Conservation (phyloP, 2,329 filamentous ascomycete genomes). For the Fusarium aywerte region DNA sequence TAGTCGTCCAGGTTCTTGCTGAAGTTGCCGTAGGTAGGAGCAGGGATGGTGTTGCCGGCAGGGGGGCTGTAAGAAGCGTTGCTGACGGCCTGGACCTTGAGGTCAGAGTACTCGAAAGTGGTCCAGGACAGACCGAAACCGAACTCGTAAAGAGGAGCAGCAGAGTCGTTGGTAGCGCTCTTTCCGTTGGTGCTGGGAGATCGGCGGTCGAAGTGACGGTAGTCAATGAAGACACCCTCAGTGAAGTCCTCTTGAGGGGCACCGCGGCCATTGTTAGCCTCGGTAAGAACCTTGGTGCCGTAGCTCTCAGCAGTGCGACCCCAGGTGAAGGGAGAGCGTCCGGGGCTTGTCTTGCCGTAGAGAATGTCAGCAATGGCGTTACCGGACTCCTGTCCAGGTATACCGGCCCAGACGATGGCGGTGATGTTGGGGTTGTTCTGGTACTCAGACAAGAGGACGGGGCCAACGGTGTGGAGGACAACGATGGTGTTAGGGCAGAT, state of each 20-base stretch:
- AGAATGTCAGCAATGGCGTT: constrained; percentile 84
- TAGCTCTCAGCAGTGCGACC: constrained; percentile 75
- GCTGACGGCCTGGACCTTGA: constrained; percentile 66
- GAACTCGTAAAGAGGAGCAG: constrained; percentile 80
- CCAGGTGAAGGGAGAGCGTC: constrained; percentile 83
- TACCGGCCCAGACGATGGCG: constrained; percentile 83
- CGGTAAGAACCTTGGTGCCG: constrained; percentile 72
- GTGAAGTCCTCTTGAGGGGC: constrained; percentile 78
- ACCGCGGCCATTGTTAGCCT: constrained; percentile 72
- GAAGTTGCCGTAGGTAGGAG: constrained; percentile 72
- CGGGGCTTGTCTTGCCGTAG: constrained; percentile 83
- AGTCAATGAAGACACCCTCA: constrained; percentile 84
- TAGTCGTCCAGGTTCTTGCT: constrained; percentile 73
- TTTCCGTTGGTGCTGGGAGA: constrained; percentile 47
- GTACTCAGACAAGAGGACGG: constrained; percentile 80
- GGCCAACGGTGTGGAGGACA: constrained; percentile 85
- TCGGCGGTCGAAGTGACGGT: constrained; percentile 72
- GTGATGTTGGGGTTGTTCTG: constrained; percentile 82
- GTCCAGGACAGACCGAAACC: constrained; percentile 85
- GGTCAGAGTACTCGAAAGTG: constrained; percentile 77
- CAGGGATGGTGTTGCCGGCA: constrained; percentile 68
- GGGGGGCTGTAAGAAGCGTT: constrained; percentile 65
- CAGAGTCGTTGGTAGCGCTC: constrained; percentile 38
- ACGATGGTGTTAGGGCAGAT: constrained; percentile 90
- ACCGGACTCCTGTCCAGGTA: constrained; percentile 86